Evolutionary conservation across 1,139 yeast species (phyloP).

Genomic region (Protomyces gravidus): DNA sequence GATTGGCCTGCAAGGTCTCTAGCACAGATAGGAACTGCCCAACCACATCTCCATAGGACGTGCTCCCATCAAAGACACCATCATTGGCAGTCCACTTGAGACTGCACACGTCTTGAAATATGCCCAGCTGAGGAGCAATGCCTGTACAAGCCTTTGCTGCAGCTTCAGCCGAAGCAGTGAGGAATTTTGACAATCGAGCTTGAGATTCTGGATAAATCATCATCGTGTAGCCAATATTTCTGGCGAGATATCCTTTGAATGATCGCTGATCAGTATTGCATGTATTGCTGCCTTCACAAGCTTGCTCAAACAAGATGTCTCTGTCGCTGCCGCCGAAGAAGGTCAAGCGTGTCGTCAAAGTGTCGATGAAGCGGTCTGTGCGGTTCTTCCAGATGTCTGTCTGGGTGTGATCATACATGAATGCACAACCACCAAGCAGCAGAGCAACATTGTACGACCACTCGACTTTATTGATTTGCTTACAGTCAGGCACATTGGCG

Average conservation of each 20-base stretch:
- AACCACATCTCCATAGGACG: constrained; percentile 46
- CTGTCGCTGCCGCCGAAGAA: constrained; percentile 48
- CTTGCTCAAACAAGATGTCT: constrained; percentile 54
- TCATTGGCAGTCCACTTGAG: constrained; percentile 53
- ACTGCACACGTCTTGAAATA: constrained; percentile 75
- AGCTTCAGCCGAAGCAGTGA: constrained; percentile 55
- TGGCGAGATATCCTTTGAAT: constrained; percentile 67
- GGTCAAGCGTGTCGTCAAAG: constrained; percentile 54
- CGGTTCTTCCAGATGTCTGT: constrained; percentile 57
- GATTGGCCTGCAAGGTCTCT: constrained; percentile 55
- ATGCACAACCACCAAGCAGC: constrained; percentile 66
- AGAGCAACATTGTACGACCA: constrained; percentile 85
- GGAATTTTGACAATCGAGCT: constrained; percentile 46
- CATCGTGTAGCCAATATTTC: constrained; percentile 60
- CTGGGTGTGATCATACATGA: constrained; percentile 59
- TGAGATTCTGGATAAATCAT: constrained; percentile 54
- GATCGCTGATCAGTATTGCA: constrained; percentile 76
- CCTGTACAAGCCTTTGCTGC: constrained; percentile 72
- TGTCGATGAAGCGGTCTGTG: constrained; percentile 48
- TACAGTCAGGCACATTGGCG: constrained; percentile 60
- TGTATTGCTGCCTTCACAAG: constrained; percentile 55
- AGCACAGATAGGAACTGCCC: constrained; percentile 78
- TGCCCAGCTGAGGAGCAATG: constrained; percentile 67
- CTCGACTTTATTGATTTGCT: constrained; percentile 50
- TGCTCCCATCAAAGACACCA: constrained; percentile 39